Evolutionary conservation across 1,284 basidiomycete genomes (phyloP).

Genomic region (Vanrija sp.): DNA sequence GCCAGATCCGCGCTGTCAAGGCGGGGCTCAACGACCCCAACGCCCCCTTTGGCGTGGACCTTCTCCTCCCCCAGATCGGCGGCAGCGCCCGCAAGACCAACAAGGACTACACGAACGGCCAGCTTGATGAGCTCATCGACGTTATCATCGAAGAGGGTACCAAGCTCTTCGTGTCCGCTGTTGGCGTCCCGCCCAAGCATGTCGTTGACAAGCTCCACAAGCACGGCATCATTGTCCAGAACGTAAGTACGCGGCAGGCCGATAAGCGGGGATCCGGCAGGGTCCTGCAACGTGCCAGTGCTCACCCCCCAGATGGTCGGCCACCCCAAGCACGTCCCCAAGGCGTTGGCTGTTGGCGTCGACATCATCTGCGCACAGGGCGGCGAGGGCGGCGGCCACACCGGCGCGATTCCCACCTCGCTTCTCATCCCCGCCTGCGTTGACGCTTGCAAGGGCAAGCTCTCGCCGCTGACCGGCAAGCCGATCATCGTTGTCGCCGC

Average conservation of each 20-base stretch:
- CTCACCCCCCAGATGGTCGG: slow-evolving; percentile 66
- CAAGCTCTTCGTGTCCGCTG: slow-evolving; percentile 73
- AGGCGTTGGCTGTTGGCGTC: slow-evolving; percentile 72
- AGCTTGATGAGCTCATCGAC: slow-evolving; percentile 64
- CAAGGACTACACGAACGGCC: slow-evolving; percentile 61
- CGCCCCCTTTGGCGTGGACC: slow-evolving; percentile 76
- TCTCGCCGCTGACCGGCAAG: slow-evolving; percentile 69
- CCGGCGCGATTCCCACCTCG: slow-evolving; percentile 41
- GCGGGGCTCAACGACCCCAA: slow-evolving; percentile 53
- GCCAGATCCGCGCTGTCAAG: slow-evolving; percentile 70
- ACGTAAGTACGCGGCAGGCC: slow-evolving; percentile 48
- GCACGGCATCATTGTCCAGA: slow-evolving; percentile 78
- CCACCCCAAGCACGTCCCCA: slow-evolving; percentile 76
- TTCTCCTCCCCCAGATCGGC: slow-evolving; percentile 76
- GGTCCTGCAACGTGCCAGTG: background rate
- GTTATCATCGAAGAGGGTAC: slow-evolving; percentile 84
- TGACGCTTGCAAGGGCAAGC: slow-evolving; percentile 68
- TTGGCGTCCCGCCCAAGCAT: slow-evolving; percentile 71
- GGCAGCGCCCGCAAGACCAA: slow-evolving; percentile 80
- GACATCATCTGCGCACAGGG: slow-evolving; percentile 86
- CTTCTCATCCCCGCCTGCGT: slow-evolving; percentile 65
- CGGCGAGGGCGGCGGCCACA: slow-evolving; percentile 73
- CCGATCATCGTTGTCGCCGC: slow-evolving; percentile 79
- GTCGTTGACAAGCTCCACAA: slow-evolving; percentile 73
- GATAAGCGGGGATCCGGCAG: background rate